A percentile compares a stretch with the other conserved stretches of the same genome.
Conservation (phyloP, 352 stramenopile species). For the Thraustochytrium striatum region DNA sequence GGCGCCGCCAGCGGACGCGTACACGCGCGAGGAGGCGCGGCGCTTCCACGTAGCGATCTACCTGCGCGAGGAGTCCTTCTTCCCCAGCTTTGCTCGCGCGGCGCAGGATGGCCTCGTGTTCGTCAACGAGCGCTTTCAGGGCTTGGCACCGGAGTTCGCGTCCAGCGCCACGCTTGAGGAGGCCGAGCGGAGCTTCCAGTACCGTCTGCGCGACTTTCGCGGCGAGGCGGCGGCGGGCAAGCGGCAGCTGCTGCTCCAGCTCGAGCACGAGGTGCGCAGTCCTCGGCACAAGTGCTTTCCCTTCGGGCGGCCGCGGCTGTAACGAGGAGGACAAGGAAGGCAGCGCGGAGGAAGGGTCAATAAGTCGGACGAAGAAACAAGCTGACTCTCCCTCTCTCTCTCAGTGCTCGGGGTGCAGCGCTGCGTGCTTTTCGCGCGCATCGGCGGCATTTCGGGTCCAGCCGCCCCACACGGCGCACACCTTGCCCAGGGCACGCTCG, state of each 20-base stretch:
- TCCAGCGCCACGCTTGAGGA: slow-evolving; percentile 23
- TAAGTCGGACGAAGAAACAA: no score
- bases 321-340: no score
- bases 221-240: no score
- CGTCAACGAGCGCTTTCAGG: slow-evolving; percentile 22
- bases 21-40: background rate
- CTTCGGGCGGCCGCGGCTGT: background rate
- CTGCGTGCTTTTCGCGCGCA: no score
- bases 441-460: background rate
- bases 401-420: no score
- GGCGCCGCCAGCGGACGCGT: background rate
- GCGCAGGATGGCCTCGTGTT: background rate
- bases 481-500: background rate
- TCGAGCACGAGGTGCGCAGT: slow-evolving; percentile 43
- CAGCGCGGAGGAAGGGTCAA: no score
- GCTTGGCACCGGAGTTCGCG: slow-evolving; percentile 2
- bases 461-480: background rate
- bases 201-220: slow-evolving; percentile 1
- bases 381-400: no score
- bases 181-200: background rate
- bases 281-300: slow-evolving; percentile 21
- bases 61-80: background rate
- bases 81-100: background rate
- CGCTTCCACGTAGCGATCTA: slow-evolving; percentile 29
- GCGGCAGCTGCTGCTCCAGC: background rate